These are phyloP conservation scores for Podospora didyma DNA, from an alignment of 495 filamentous ascomycete genomes.

Conservation along the genomic window DNA sequence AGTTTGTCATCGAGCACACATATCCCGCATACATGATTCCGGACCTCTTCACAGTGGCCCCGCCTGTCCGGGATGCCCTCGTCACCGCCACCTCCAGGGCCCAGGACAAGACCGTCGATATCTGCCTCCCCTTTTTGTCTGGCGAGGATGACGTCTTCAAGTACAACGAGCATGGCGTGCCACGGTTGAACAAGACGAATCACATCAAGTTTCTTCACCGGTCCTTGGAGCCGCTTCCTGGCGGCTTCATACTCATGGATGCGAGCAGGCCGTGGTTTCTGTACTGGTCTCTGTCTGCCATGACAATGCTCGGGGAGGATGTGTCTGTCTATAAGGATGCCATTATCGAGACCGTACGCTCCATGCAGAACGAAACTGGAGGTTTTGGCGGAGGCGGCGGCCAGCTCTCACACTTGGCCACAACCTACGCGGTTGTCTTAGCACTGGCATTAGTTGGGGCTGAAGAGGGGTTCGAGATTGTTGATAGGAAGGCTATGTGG, in stretches of 20 bases:
- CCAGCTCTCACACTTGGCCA: constrained; percentile 80
- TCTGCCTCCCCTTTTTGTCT: constrained; percentile 67
- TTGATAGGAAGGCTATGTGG: constrained; percentile 85
- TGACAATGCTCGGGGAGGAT: constrained; percentile 73
- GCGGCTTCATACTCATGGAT: constrained; percentile 64
- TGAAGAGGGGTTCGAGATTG: constrained; percentile 62
- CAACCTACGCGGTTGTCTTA: constrained; percentile 81
- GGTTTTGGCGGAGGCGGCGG: constrained; percentile 95
- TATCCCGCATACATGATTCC: constrained; percentile 44
- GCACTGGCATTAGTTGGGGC: constrained; percentile 73
- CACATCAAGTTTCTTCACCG: constrained; percentile 76
- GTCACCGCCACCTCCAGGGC: constrained; percentile 61
- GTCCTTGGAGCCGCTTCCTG: constrained; percentile 60
- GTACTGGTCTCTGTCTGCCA: constrained; percentile 80
- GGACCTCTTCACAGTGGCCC: constrained; percentile 58
- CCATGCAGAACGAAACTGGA: constrained; percentile 77
- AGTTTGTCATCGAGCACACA: constrained; percentile 5
- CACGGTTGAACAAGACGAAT: constrained; percentile 60
- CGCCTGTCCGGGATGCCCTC: constrained; percentile 63
- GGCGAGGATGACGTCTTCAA: constrained; percentile 36
- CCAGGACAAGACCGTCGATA: constrained; percentile 63
- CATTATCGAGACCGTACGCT: constrained; percentile 63
- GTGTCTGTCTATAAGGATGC: constrained; percentile 63
- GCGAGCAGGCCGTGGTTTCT: constrained; percentile 86
- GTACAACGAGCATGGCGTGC: constrained; percentile 68